Conservation (phyloP, 495 filamentous ascomycete genomes). For the Acidiella bohemica region DNA sequence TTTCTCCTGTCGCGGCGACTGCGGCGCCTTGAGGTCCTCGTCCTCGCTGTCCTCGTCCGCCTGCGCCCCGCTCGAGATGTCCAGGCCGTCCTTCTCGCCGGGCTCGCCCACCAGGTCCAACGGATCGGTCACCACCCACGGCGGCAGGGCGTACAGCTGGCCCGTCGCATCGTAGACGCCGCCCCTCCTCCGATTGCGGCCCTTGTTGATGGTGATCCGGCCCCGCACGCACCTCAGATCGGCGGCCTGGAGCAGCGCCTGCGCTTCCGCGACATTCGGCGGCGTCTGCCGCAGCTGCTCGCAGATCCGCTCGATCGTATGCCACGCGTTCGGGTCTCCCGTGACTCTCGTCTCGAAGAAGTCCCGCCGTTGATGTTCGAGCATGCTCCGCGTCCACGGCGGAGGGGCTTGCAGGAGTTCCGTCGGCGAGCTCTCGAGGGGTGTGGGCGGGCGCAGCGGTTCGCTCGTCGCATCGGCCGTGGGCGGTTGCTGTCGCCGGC, state of each 20-base stretch:
- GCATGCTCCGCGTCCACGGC: slow-evolving; percentile 37
- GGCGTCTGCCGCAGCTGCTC: slow-evolving; percentile 46
- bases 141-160: slow-evolving; percentile 60
- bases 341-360: slow-evolving; percentile 60
- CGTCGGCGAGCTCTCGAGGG: slow-evolving; percentile 18
- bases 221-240: slow-evolving; percentile 66
- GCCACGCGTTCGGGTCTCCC: slow-evolving; percentile 66
- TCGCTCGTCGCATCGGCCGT: too few relatives aligned
- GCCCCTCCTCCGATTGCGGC: neutral
- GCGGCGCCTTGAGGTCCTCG: slow-evolving; percentile 15
- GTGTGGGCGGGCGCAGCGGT: slow-evolving; percentile 13
- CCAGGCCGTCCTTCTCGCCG: slow-evolving; percentile 25
- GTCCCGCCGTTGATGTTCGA: slow-evolving; percentile 29
- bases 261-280: slow-evolving; percentile 60
- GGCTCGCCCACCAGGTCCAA: slow-evolving; percentile 44
- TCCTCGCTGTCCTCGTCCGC: slow-evolving; percentile 21
- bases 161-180: slow-evolving; percentile 61
- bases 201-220: slow-evolving; percentile 45
- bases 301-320: slow-evolving; percentile 50
- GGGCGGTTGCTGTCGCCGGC: too few relatives aligned
- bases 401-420: slow-evolving; percentile 28
- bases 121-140: slow-evolving; percentile 65
- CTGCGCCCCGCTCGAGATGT: slow-evolving; percentile 20
- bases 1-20: slow-evolving; percentile 13
- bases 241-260: slow-evolving; percentile 62